Evolutionary conservation across 768 basidiomycete genomes (phyloP).

Genomic region (Imleria badia): DNA sequence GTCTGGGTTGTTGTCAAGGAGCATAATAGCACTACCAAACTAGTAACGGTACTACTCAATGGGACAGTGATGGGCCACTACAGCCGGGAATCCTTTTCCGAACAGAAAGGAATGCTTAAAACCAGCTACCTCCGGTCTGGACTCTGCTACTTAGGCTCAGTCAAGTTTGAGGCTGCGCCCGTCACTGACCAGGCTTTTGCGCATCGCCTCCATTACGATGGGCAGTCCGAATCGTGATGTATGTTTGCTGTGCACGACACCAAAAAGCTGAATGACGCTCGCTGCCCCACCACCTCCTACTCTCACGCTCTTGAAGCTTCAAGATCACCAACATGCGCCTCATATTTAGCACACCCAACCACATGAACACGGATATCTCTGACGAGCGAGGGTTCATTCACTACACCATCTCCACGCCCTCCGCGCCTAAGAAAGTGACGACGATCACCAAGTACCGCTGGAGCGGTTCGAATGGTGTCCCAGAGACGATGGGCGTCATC

Average conservation of each 20-base stretch:
- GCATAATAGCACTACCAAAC: too few relatives aligned
- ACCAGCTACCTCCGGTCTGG: too few relatives aligned
- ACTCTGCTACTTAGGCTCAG: too few relatives aligned
- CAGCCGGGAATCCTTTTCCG: too few relatives aligned
- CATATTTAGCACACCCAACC: slow-evolving; percentile 17
- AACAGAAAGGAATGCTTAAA: too few relatives aligned
- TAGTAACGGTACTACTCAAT: too few relatives aligned
- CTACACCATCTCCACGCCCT: slow-evolving; percentile 22
- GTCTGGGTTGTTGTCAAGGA: too few relatives aligned
- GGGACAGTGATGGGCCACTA: too few relatives aligned
- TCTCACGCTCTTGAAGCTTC: background rate
- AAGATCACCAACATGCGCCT: slow-evolving; percentile 18
- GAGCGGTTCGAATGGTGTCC: slow-evolving; percentile 10
- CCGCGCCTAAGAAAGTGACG: slow-evolving; percentile 14
- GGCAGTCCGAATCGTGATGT: background rate
- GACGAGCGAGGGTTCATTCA: slow-evolving; percentile 18
- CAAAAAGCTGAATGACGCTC: background rate
- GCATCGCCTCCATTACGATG: background rate
- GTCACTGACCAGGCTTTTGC: background rate
- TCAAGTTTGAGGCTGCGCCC: too few relatives aligned
- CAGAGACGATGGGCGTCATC: slow-evolving; percentile 25
- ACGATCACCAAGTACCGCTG: slow-evolving; percentile 27
- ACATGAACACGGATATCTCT: slow-evolving; percentile 22
- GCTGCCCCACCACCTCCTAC: background rate
- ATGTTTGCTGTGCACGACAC: background rate